These are phyloP conservation scores for Rubroshorea leprosula DNA, from an alignment of 345 rosid species.

Conservation along the genomic window DNA sequence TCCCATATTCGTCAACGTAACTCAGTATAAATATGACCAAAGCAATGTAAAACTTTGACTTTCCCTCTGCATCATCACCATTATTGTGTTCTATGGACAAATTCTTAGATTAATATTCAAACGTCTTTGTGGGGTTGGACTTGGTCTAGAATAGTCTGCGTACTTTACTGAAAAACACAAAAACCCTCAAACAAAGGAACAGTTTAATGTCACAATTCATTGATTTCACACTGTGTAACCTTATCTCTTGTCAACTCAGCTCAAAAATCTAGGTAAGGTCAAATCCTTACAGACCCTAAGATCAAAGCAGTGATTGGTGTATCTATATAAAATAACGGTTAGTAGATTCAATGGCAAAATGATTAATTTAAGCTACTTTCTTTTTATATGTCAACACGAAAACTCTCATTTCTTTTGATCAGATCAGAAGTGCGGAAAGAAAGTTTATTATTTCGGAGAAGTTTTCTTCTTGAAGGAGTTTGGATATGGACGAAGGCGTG, in stretches of 20 bases:
- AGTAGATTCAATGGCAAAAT: not conserved
- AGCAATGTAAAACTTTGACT: conserved; percentile 54
- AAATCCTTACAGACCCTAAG: conserved; percentile 36
- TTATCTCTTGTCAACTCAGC: conserved; percentile 49
- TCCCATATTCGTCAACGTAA: conserved; percentile 34
- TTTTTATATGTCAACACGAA: conserved; percentile 38
- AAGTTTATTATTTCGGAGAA: not conserved
- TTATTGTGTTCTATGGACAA: conserved; percentile 10
- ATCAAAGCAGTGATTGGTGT: conserved; percentile 37
- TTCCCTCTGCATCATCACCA: conserved; percentile 21
- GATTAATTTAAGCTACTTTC: too few relatives aligned
- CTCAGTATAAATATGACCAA: conserved; percentile 36
- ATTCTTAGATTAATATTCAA: conserved; percentile 35
- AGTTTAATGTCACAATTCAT: conserved; percentile 10
- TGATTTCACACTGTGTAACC: conserved; percentile 25
- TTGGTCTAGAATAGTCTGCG: conserved; percentile 13
- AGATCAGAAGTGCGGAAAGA: conserved; percentile 26
- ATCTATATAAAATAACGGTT: not conserved
- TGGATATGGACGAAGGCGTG: conserved; percentile 46
- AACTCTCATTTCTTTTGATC: conserved; percentile 25
- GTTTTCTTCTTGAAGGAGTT: not conserved
- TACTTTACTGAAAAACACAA: conserved; percentile 52
- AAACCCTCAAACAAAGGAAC: conserved; percentile 15
- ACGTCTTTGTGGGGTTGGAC: conserved; percentile 35
- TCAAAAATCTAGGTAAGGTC: conserved; percentile 47